Conservation (phyloP, 257 asterid species). For the Osmanthus fragrans region DNA sequence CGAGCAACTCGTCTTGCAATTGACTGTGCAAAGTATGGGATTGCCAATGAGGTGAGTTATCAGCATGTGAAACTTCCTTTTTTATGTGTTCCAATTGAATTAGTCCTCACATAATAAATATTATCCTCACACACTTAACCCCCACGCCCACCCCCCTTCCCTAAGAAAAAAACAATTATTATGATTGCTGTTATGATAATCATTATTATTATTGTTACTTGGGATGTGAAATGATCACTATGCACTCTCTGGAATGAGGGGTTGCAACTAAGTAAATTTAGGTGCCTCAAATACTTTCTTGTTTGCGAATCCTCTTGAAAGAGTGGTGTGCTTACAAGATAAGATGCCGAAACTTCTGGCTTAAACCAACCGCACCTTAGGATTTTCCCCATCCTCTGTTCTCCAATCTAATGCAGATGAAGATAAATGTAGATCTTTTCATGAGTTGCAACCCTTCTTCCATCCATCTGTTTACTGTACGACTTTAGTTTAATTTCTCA, state of each 20-base stretch:
- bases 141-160: neutral
- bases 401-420: neutral
- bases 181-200: neutral
- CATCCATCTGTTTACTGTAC: neutral
- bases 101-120: neutral
- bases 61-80: constrained; percentile 16
- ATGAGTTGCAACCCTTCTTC: neutral
- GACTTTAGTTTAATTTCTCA: neutral
- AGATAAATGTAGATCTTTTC: neutral
- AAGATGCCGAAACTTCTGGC: neutral
- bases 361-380: neutral
- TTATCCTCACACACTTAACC: constrained; percentile 14
- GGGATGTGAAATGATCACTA: neutral
- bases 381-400: neutral
- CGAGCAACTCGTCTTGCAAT: constrained; percentile 99
- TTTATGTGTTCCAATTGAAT: constrained; percentile 3
- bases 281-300: neutral
- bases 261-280: neutral
- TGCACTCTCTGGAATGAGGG: neutral
- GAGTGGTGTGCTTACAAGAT: neutral
- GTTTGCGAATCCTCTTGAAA: neutral
- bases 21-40: constrained; percentile 97
- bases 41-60: constrained; percentile 78
- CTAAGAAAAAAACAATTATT: neutral
- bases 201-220: neutral